These are phyloP conservation scores for Zymoseptoria tritici DNA, from an alignment of 2,329 filamentous ascomycete genomes.

Conservation along the genomic window DNA sequence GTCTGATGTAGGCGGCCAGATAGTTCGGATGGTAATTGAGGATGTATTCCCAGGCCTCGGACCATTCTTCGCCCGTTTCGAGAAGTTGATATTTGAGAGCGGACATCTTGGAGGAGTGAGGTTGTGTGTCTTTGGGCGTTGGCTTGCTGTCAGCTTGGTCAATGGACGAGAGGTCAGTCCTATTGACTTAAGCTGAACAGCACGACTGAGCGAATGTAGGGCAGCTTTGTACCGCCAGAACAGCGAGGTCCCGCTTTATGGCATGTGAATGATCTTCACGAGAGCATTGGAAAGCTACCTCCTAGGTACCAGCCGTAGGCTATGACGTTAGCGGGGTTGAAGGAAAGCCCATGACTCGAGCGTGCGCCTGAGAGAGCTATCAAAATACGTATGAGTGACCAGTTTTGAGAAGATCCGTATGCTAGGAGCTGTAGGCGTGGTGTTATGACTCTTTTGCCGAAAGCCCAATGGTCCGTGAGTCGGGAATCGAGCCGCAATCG, in stretches of 20 bases:
- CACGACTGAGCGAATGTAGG: background rate
- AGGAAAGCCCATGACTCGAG: background rate
- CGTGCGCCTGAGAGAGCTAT: background rate
- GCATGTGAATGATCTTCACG: background rate
- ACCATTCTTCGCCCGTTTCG: slow-evolving; percentile 9
- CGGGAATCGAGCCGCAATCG: background rate
- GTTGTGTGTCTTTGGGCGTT: background rate
- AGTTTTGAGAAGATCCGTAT: background rate
- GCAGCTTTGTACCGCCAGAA: background rate
- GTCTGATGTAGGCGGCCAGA: slow-evolving; percentile 9
- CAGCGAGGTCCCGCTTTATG: background rate
- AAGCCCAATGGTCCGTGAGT: background rate
- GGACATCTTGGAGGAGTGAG: background rate
- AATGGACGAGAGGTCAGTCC: background rate
- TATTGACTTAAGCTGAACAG: background rate
- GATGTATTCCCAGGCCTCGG: slow-evolving; percentile 8
- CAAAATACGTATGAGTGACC: background rate
- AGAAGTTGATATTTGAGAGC: slow-evolving; percentile 9
- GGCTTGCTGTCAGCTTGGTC: background rate
- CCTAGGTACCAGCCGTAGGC: background rate
- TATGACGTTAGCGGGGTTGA: background rate
- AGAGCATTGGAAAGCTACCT: background rate
- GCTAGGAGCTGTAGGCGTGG: background rate
- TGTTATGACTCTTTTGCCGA: background rate
- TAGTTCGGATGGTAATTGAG: slow-evolving; percentile 7